Base-by-base conservation (phyloP, 2,329 filamentous ascomycete species). In the Juglanconis juglandina region DNA sequence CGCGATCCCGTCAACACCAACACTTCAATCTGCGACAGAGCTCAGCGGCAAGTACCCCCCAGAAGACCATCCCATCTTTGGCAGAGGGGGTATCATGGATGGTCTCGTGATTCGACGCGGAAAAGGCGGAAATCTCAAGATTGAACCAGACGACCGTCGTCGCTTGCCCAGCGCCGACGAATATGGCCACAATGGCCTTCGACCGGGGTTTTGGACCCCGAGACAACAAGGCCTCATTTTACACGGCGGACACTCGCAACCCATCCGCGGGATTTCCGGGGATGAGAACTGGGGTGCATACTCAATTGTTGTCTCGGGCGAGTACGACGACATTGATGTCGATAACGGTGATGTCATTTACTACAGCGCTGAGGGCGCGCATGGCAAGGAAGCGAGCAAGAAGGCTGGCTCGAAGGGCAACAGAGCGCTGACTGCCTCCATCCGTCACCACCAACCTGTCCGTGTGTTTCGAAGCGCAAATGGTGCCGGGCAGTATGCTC, bases 201-300 rank as follows among this genome's bases (percentile, higher is more conserved):
- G 3, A 0, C 67, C 72, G 3, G 75, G 76, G 7, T 66, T 80
- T 39, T 87, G 84, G 83, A 86, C 77, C 76, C 82, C 83, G 0
- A 73, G 74, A 0, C 82, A 83, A 60, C 70, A 81, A 0, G 77
- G 75, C 10, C 76, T 80, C 0, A 68, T 83, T 0, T 78, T 81
- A 11, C 78, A 81, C 58, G 83, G 84, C 3, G 82, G 80, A 0
- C 84, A 87, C 64, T 82, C 81, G 2, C 65, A 70, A 0, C 63
- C 72, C 0, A 73, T 80, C 64, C 77, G 72, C 1, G 82, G 82
- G 3, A 87, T 88, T 41, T 76, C 70, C 30, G 84, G 84, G 1
- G 72, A 72, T 6, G 67, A 66, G 1, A 66, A 68, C 0, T 55
- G 70, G 1, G 84, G 85, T 0, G 81, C 83, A 0, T 82, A 76